These are phyloP conservation scores for Deuterostichococcus epilithicus DNA, from an alignment of 139 green algal species.

Conservation along the genomic window DNA sequence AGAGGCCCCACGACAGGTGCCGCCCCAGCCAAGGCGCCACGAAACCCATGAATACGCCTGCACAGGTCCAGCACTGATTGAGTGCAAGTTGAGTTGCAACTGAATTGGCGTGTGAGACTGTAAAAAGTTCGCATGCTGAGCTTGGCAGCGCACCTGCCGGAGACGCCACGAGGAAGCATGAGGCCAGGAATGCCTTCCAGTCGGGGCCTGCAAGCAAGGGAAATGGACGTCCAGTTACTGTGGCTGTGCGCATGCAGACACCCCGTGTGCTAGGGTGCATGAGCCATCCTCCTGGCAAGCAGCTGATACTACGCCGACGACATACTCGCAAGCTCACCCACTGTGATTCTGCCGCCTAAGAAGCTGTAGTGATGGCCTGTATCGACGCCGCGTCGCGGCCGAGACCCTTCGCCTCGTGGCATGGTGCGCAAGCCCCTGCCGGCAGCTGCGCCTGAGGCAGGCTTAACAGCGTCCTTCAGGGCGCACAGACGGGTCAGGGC, in stretches of 20 bases:
- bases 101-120: not conserved
- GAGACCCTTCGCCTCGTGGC: not conserved
- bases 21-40: constrained; percentile 54
- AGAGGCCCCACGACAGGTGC: constrained; percentile 24
- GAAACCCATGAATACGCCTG: constrained; percentile 64
- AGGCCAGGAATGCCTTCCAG: constrained; percentile 65
- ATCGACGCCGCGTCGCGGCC: constrained; percentile 30
- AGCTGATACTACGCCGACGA: not conserved
- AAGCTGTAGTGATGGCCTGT: constrained; percentile 39
- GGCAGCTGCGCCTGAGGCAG: no score
- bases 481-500: no score
- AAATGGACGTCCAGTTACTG: not conserved
- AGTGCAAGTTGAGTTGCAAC: not conserved
- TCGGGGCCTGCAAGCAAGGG: constrained; percentile 58
- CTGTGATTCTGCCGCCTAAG: constrained; percentile 26
- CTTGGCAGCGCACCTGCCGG: constrained; percentile 39
- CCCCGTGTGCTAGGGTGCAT: not conserved
- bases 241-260: not conserved
- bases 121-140: not conserved
- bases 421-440: not conserved
- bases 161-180: constrained; percentile 50
- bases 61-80: not conserved
- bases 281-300: not conserved
- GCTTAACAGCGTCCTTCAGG: no score
- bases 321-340: constrained; percentile 24